Percentiles rank a stretch among this genome's conserved stretches.
These are phyloP conservation scores for Suillus weaverae DNA, from an alignment of 768 basidiomycete species.

Conservation along the genomic window DNA sequence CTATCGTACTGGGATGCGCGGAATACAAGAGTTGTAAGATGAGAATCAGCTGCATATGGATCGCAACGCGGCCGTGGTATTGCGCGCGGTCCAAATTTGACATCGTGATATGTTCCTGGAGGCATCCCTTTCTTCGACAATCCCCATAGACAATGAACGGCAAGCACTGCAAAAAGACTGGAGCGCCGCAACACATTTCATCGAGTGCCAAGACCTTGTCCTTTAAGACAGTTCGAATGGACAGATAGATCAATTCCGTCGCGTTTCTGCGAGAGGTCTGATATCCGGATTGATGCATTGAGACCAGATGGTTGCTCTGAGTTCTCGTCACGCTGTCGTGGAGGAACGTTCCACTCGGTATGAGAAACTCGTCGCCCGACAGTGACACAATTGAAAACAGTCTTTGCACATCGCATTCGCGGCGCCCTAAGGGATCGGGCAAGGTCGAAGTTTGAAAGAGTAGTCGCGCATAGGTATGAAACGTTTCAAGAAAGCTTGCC, in stretches of 20 bases:
- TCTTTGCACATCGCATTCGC: conserved; percentile 22
- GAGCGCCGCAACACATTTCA: conserved; percentile 26
- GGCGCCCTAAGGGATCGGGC: conserved; percentile 25
- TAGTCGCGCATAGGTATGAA: conserved; percentile 36
- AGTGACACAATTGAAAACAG: conserved; percentile 35
- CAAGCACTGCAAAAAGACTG: conserved; percentile 42
- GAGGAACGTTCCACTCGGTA: background rate
- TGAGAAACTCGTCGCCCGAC: conserved; percentile 21
- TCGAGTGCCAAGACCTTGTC: conserved; percentile 34
- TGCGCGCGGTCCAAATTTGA: conserved; percentile 27
- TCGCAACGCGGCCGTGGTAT: conserved; percentile 43
- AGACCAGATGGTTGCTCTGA: background rate
- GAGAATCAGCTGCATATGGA: conserved; percentile 49
- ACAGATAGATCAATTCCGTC: conserved; percentile 20
- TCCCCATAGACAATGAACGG: conserved; percentile 26
- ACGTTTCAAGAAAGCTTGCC: conserved; percentile 31
- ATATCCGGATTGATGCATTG: background rate
- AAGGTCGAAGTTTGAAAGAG: conserved; percentile 31
- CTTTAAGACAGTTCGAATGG: conserved; percentile 30
- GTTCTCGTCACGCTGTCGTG: background rate
- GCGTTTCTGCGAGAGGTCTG: conserved; percentile 23
- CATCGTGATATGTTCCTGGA: conserved; percentile 34
- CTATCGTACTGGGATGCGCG: conserved; percentile 4
- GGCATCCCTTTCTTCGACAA: conserved; percentile 39
- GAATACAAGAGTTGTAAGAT: conserved; percentile 40